A percentile compares a stretch with the other conserved stretches of the same genome.
Conservation (phyloP, 2,329 filamentous ascomycete genomes). For the Neopestalotiopsis sp. region DNA sequence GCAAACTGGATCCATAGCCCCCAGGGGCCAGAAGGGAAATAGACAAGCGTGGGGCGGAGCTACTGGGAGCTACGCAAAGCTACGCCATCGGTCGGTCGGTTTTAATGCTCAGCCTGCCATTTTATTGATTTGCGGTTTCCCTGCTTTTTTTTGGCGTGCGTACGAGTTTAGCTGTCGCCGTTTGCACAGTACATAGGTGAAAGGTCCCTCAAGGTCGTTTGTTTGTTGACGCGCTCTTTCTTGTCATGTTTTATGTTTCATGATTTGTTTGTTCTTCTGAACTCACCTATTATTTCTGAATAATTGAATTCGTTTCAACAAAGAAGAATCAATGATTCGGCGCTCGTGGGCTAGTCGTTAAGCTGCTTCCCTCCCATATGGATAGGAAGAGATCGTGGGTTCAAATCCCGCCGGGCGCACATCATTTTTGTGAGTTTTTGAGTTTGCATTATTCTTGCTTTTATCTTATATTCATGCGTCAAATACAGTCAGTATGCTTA, state of each 20-base stretch:
- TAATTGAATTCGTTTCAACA: background rate
- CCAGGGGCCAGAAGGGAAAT: too few species aligned
- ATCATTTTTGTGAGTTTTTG: constrained; percentile 15
- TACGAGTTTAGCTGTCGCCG: too few species aligned
- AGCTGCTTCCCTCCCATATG: constrained; percentile 32
- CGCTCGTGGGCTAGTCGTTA: constrained; percentile 36
- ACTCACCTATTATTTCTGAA: background rate
- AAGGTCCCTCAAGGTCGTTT: too few species aligned
- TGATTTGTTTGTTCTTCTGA: background rate
- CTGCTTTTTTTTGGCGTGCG: too few species aligned
- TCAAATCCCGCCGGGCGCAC: constrained; percentile 37
- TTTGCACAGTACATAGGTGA: too few species aligned
- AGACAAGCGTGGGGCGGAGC: too few species aligned
- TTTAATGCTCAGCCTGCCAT: too few species aligned
- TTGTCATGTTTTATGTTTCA: background rate
- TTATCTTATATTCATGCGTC: background rate
- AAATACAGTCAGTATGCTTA: background rate
- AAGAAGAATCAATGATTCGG: background rate
- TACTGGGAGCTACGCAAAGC: too few species aligned
- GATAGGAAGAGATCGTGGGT: constrained; percentile 25
- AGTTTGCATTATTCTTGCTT: background rate
- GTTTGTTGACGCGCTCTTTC: background rate
- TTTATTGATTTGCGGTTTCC: too few species aligned
- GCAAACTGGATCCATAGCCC: background rate
- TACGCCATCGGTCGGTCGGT: too few species aligned